Evolutionary conservation across 2,329 filamentous ascomycete genomes (phyloP), one percentile per base, ranked within the genome.

Genomic region (Hymenoscyphus repandus): DNA sequence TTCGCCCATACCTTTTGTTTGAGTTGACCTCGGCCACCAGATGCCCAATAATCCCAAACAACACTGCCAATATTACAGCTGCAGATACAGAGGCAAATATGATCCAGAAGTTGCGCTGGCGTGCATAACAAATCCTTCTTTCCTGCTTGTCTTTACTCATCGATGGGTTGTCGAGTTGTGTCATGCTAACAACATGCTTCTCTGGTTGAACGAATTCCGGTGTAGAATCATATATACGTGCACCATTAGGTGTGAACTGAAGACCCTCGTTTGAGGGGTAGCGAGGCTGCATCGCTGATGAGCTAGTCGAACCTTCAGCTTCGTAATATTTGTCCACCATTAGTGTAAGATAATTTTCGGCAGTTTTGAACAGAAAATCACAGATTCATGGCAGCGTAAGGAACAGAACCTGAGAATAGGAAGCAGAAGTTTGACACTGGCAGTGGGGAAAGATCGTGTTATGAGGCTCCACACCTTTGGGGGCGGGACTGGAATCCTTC

Each of bases 171-270:
- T 18, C n/a, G 30, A 33, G 20, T 3, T 20, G 13, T 4, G 7
- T 31, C 32, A 37, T 31, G 18, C 18, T 22, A 13, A 30, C 18
- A 32, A 32, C 30, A 22, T 37, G 12, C 31, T 46, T 46, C 15
- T 46, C 44, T 17, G 44, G 44, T 20, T 46, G 44, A 15, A 37
- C 32, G 20, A 38, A 33, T 27, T 46, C 31, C n/a, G 44, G 44
- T 32, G 44, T 18, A 20, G n/a, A 30, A 20, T 30, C 20, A 11
- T 27, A 37, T 11, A 20, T 15, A 27, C 22, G 22, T 4, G 4
- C 4, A 4, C 7, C 22, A 15, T 18, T 12, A 5, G 17, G 12
- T 13, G 36, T n/a, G 18, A 38, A 37, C 18, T 46, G 32, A 2
- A 37, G 34, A 15, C 32, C 44, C 13, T 38, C 44, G 9, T 20